These are phyloP conservation scores for Coniferiporia sulphurascens DNA, from an alignment of 1,284 basidiomycete genomes.

Conservation along the genomic window DNA sequence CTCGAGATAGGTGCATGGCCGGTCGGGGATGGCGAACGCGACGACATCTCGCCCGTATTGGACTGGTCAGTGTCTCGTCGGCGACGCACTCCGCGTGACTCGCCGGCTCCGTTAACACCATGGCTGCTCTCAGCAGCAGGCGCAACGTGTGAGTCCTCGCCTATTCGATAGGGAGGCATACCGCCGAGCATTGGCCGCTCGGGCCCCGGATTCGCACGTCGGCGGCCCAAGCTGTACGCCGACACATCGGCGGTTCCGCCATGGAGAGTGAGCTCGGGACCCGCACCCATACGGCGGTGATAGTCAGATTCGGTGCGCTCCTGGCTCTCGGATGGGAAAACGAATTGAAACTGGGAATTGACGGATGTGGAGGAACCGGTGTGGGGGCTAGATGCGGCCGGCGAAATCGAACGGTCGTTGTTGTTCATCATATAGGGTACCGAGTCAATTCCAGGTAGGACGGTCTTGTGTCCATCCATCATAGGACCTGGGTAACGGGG, in stretches of 20 bases:
- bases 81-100: constrained; percentile 22
- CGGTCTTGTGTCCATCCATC: constrained; percentile 57
- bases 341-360: constrained; percentile 60
- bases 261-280: constrained; percentile 59
- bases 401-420: constrained; percentile 65
- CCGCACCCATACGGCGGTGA: constrained; percentile 49
- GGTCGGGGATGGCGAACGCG: constrained; percentile 69
- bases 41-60: constrained; percentile 37
- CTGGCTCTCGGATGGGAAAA: constrained; percentile 47
- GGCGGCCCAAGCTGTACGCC: constrained; percentile 57
- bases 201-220: constrained; percentile 43
- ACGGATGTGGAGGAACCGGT: constrained; percentile 61
- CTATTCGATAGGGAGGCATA: constrained; percentile 46
- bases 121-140: constrained; percentile 1
- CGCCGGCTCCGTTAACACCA: constrained; percentile 18
- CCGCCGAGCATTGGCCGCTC: constrained; percentile 48
- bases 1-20: constrained; percentile 57
- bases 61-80: constrained; percentile 22
- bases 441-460: constrained; percentile 49
- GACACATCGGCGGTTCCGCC: constrained; percentile 69
- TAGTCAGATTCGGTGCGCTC: constrained; percentile 62
- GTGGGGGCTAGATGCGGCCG: constrained; percentile 58
- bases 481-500: constrained; percentile 38
- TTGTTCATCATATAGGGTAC: constrained; percentile 60
- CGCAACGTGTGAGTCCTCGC: constrained; percentile 31